These are phyloP conservation scores for Malassezia caprae DNA, from an alignment of 1,284 basidiomycete genomes.

Conservation along the genomic window DNA sequence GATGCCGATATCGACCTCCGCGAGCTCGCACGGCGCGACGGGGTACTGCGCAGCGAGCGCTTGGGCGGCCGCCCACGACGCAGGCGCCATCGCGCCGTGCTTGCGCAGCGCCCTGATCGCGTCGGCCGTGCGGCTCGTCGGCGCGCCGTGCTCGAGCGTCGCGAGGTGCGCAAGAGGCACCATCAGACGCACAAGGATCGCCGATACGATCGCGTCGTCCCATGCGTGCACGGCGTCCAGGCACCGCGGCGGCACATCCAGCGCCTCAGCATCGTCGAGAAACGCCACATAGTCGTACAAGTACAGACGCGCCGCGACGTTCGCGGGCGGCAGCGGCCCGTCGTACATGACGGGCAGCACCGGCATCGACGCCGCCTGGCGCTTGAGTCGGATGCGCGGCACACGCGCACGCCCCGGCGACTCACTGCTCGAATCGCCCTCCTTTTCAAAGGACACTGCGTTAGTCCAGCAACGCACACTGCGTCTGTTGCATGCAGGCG, in stretches of 20 bases:
- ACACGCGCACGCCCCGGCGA: neutral
- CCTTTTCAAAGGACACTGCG: constrained; percentile 5
- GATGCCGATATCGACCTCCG: constrained; percentile 2
- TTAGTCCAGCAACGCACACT: constrained; percentile 4
- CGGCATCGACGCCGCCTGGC: neutral
- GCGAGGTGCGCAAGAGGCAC: constrained; percentile 7
- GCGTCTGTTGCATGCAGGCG: constrained; percentile 8
- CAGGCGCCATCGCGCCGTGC: neutral
- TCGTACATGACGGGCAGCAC: constrained; percentile 4
- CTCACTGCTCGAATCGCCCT: neutral
- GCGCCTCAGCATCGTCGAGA: constrained; percentile 4
- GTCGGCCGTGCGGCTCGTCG: neutral
- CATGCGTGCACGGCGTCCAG: constrained; percentile 13
- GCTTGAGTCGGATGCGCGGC: constrained; percentile 4
- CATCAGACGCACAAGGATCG: constrained; percentile 3
- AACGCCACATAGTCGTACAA: constrained; percentile 11
- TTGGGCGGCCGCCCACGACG: constrained; percentile 8
- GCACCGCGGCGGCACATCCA: neutral
- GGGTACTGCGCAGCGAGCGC: neutral
- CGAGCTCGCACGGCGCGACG: neutral
- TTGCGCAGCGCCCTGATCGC: constrained; percentile 8
- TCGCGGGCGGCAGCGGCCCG: constrained; percentile 6
- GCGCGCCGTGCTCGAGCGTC: constrained; percentile 1
- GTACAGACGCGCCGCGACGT: constrained; percentile 13
- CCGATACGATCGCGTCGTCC: constrained; percentile 3